Evolutionary conservation across 345 rosid species (phyloP).

Genomic region (Bruguiera parviflora): DNA sequence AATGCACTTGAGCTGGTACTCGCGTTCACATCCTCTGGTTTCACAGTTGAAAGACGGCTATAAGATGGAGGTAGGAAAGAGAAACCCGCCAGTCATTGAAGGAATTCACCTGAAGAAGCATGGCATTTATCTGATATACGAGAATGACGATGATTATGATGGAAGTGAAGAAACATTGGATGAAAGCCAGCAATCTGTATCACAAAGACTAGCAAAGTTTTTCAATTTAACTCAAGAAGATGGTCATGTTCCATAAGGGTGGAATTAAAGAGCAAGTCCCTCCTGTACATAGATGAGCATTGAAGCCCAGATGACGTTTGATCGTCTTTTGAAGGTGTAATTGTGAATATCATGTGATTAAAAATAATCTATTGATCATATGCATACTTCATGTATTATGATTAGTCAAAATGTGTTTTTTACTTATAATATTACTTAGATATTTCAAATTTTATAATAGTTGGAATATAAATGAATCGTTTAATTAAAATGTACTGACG

Average conservation of each 20-base stretch:
- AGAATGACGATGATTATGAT: constrained; percentile 44
- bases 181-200: constrained; percentile 34
- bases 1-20: constrained; percentile 49
- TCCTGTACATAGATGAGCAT: too few species aligned
- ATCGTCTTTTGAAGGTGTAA: too few species aligned
- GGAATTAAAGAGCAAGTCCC: neutral
- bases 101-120: constrained; percentile 40
- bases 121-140: constrained; percentile 44
- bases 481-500: too few species aligned
- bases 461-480: too few species aligned
- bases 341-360: too few species aligned
- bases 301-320: too few species aligned
- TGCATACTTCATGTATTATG: too few species aligned
- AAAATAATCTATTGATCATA: too few species aligned
- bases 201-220: constrained; percentile 41
- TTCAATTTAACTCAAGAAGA: constrained; percentile 26
- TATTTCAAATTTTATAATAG: too few species aligned
- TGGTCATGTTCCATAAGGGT: neutral
- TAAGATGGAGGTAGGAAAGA: constrained; percentile 27
- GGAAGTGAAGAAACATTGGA: constrained; percentile 40
- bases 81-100: constrained; percentile 17
- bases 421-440: too few species aligned
- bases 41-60: constrained; percentile 31
- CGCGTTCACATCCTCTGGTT: constrained; percentile 33
- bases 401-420: too few species aligned